Base-by-base conservation (phyloP, 139 green algal genomes). In the Closterium sp. region DNA sequence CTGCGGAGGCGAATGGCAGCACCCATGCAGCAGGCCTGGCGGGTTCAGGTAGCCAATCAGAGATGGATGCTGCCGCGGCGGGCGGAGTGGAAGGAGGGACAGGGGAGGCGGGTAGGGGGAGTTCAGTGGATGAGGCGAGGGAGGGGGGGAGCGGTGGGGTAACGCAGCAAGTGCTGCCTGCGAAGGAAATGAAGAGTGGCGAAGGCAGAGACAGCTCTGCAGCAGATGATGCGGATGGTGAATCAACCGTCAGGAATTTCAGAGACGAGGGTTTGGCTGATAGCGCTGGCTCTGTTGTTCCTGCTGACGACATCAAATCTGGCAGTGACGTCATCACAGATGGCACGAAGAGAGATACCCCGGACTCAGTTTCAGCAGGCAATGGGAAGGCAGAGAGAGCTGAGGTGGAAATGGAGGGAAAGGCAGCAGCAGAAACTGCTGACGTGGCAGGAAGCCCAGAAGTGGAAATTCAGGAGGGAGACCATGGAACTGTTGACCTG, bases 101-200 rank as follows among this genome's bases (percentile, higher is more conserved):
- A 31, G 83, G 0, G 83, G 83, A 28, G 8, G 21, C 83, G 30
- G 83, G 30, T 12, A 32, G 30, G n/a, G n/a, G 83, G 83, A 86
- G 89, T 32, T 83, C 7, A 31, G 83, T 9, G 21, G 30, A 32
- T 81, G 23, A 33, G 87, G 4, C 8, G 23, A 16, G 66, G 87
- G 34, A 76, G 89, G 66, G 84, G 25, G 16, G 38, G 34, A 2
- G 89, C 89, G 35, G 89, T 89, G 36, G 43, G 84, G 25, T 83
- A 90, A 28, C 69, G 89, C 25, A 89, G 76, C 89, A 36, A 83
- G 31, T 28, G n/a, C 7, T 36, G 36, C 32, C 28, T 66, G 23
- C 64, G 90, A 23, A 64, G n/a, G 66, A 91, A 91, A 6, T 81
- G 89, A 30, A 43, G n/a, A 30, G 89, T 76, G 55, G 55, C 12